These are phyloP conservation scores for Suhomyces panamericanus DNA, from an alignment of 1,139 yeast genomes.

Conservation along the genomic window DNA sequence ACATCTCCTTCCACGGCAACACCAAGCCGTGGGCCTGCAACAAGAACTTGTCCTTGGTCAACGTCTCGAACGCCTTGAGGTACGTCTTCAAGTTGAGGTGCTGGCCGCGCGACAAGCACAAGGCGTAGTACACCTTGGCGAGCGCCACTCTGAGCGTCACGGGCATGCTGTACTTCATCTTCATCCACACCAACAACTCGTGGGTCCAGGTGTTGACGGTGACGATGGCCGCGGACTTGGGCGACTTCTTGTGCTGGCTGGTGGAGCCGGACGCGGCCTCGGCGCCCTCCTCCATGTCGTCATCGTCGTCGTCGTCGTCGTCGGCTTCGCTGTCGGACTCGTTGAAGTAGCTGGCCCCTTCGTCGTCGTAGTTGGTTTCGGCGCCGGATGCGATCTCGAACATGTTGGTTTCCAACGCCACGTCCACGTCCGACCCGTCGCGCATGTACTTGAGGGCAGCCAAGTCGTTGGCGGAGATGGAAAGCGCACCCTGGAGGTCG, in stretches of 20 bases:
- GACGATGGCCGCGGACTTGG: slow-evolving; percentile 71
- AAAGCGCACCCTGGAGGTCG: slow-evolving; percentile 73
- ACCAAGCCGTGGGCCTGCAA: slow-evolving; percentile 35
- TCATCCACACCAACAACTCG: slow-evolving; percentile 77
- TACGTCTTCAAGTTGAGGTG: slow-evolving; percentile 60
- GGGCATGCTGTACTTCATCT: slow-evolving; percentile 83
- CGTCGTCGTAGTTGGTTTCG: slow-evolving; percentile 18
- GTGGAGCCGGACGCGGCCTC: slow-evolving; percentile 42
- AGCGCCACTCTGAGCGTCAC: slow-evolving; percentile 58
- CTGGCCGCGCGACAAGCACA: slow-evolving; percentile 78
- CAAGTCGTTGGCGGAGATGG: slow-evolving; percentile 65
- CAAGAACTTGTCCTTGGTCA: slow-evolving; percentile 52
- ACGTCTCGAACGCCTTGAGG: slow-evolving; percentile 59
- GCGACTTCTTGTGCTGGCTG: slow-evolving; percentile 56
- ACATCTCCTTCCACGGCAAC: slow-evolving; percentile 57
- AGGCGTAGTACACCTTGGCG: slow-evolving; percentile 69
- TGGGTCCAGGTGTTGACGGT: slow-evolving; percentile 86
- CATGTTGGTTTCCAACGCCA: slow-evolving; percentile 57
- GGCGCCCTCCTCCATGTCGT: slow-evolving; percentile 38
- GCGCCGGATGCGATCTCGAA: slow-evolving; percentile 29
- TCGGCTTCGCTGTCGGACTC: slow-evolving; percentile 35
- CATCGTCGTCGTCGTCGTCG: slow-evolving; percentile 34
- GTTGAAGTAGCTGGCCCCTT: slow-evolving; percentile 22
- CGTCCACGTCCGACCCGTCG: slow-evolving; percentile 41
- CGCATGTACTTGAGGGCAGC: slow-evolving; percentile 35